Evolutionary conservation across 306 rosid genomes (phyloP), one percentile per base, ranked within the genome.

Genomic region (Cicer arietinum): DNA sequence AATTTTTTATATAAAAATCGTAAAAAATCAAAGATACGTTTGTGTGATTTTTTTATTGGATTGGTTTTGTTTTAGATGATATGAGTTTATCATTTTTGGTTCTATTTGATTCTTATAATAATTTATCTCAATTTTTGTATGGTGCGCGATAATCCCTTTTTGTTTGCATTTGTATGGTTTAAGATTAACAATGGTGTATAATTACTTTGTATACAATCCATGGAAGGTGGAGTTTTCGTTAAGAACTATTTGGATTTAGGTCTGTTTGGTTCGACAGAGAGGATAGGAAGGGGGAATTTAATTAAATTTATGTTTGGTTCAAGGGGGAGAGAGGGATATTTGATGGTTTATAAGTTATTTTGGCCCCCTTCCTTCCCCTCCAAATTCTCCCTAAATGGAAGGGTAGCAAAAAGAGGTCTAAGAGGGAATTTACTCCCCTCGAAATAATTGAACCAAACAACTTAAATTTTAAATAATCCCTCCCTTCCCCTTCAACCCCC

Each of bases 91-190:
- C 0, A 41, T 1, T 17, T 48, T 20, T n/a, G 2, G 10, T 58
- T 35, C 58, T 1, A 18, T 72, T 37, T 2, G 44, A 11, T 46
- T 54, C 25, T 54, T 10, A 35, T 66, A 10, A 46, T n/a, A 52
- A 6, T 71, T 43, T 79, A 25, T 50, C 35, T 61, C 22, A 7
- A 39, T 44, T 10, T 18, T 42, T 65, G 57, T 35, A 13, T 46
- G 58, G n/a, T 8, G 10, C 45, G 62, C 11, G 53, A 67, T 58
- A 9, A 22, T 30, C 18, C 59, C 18, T 13, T 37, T n/a, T 42
- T n/a, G 2, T 80, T 50, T 76, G 4, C 76, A 69, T 76, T 54
- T 74, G 22, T 66, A 37, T 62, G 58, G 73, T 16, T 59, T 59
- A 43, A 25, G 52, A 13, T 50, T 74, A 45, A 12, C 35, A 20